Base-by-base conservation (phyloP, 495 filamentous ascomycete species). In the Penicillium robsamsonii region DNA sequence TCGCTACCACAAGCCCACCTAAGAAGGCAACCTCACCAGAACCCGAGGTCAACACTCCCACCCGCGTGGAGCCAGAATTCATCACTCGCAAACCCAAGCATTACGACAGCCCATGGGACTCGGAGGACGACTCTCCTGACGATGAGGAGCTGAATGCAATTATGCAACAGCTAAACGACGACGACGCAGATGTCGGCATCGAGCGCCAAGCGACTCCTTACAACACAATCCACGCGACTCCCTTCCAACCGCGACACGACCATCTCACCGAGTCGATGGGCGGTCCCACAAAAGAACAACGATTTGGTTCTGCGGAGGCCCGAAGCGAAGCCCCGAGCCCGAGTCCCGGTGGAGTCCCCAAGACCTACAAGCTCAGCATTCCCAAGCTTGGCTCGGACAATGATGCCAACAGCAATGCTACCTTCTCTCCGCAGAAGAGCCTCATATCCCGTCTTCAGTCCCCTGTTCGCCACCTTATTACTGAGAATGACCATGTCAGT, bases 121-220 rank as follows among this genome's bases (percentile, higher is more conserved):
- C 70, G 20, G 71, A 55, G 10, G 57, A 67, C 5, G 74, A 72
- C 18, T 76, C 75, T 0, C 83, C 83, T 22, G 84, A 88, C 41
- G 87, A 89, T 57, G 85, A 87, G 53, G 90, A 95, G 66, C 85
- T 95, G 59, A 90, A 96, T 70, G 89, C 84, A 25, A 79, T 96
- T 50, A 94, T 96, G 89, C 84, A 86, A 17, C 87, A 91, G 46
- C 78, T 96, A 49, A 87, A 91, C 64, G 81, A 78, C 30, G 81
- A 78, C 37, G 86, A 88, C 55, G 86, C 87, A 0, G 83, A 87
- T 54, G 79, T 88, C 65, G 88, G 88, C 9, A 80, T 91, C 55
- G 87, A 88, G 63, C 78, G 83, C 65, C 69, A 79, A 38, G 67
- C 75, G 54, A 80, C 80, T 20, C 75, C 78, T 3, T 70, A 53